These are phyloP conservation scores for Podaxis sp. DNA, from an alignment of 768 basidiomycete genomes.

Conservation along the genomic window DNA sequence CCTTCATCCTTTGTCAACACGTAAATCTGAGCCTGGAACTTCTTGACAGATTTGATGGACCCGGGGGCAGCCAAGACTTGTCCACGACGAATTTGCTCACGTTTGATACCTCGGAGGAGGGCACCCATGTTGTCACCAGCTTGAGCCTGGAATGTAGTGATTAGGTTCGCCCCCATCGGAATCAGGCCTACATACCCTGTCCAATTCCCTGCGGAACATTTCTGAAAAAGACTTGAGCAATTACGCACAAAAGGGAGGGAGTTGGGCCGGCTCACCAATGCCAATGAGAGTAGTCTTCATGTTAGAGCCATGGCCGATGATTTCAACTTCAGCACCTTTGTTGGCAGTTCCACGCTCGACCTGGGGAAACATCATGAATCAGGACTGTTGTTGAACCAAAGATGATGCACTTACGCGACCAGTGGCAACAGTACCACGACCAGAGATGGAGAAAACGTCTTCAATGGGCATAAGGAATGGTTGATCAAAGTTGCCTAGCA, in stretches of 20 bases:
- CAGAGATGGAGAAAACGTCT: conserved; percentile 97
- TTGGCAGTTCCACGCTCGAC: conserved; percentile 88
- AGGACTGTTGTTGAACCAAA: neutral
- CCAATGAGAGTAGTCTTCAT: conserved; percentile 95
- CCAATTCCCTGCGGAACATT: conserved; percentile 99
- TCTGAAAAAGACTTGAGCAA: conserved; percentile 41
- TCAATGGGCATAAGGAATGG: conserved; percentile 96
- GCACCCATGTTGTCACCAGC: conserved; percentile 99
- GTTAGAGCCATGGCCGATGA: conserved; percentile 76
- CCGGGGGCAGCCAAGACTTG: conserved; percentile 89
- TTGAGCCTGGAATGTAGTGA: conserved; percentile 56
- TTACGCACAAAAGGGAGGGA: neutral
- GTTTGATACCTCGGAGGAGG: conserved; percentile 93
- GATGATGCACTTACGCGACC: conserved; percentile 63
- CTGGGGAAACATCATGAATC: conserved; percentile 28
- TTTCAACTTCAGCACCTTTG: conserved; percentile 93
- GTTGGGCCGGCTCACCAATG: conserved; percentile 52
- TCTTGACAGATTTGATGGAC: conserved; percentile 89
- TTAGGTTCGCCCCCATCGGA: neutral
- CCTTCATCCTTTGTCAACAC: conserved; percentile 30
- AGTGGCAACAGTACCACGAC: conserved; percentile 96
- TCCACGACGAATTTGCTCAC: conserved; percentile 92
- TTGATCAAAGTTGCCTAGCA: conserved; percentile 88
- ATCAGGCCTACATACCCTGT: conserved; percentile 53
- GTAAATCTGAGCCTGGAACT: conserved; percentile 93